Conservation (phyloP, 2,329 filamentous ascomycete genomes). For the Cercospora canescens region DNA sequence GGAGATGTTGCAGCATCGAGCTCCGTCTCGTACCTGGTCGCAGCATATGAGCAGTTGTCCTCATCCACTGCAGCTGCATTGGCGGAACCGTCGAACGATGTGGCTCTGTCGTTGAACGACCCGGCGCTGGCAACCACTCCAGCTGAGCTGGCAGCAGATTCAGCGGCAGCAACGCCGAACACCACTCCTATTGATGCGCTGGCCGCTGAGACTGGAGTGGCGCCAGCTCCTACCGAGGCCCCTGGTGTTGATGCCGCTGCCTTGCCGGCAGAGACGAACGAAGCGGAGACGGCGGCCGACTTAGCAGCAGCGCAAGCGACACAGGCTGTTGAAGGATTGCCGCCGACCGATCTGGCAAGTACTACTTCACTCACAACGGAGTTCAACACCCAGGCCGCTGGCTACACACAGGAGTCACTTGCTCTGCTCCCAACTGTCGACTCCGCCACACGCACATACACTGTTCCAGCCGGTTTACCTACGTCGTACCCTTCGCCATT, state of each 20-base stretch:
- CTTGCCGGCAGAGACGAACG: background rate
- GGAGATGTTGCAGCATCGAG: background rate
- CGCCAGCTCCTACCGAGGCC: background rate
- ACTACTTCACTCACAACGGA: background rate
- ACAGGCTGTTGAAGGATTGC: background rate
- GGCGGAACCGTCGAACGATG: background rate
- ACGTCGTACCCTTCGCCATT: background rate
- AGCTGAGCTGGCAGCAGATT: background rate
- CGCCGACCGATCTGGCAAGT: background rate
- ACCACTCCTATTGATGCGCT: background rate
- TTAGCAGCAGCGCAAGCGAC: background rate
- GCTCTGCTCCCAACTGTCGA: background rate
- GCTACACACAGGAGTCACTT: background rate
- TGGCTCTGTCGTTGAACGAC: background rate
- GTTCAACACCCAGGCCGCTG: background rate
- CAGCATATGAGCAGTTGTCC: slow-evolving; percentile 1
- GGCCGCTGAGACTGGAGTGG: background rate
- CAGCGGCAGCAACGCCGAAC: background rate
- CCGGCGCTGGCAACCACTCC: background rate
- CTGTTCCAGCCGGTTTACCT: background rate
- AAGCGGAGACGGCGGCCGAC: background rate
- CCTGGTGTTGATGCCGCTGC: background rate
- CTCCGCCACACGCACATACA: slow-evolving; percentile 2
- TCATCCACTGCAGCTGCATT: background rate
- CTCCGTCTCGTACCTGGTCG: slow-evolving; percentile 4